Evolutionary conservation across 192 early-diverging fungal genomes (phyloP), one percentile per base, ranked within the genome.

Genomic region (Dispira simplex): DNA sequence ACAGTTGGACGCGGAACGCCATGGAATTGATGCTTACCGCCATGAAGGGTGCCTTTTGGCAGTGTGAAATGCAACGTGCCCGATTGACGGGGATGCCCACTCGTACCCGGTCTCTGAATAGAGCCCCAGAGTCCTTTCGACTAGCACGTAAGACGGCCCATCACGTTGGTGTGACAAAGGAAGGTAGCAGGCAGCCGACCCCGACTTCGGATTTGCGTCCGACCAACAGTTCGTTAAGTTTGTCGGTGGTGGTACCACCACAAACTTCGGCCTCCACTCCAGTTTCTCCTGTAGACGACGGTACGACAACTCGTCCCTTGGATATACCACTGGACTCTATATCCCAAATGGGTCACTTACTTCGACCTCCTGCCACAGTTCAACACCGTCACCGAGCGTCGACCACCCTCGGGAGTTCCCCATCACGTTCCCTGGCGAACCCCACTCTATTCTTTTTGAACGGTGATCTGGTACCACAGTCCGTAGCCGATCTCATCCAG

Each of bases 1-100:
- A 78, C 59, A 71, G 75, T 57, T 73, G 72, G 18, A 68, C 80
- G 14, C 78, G 79, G 59, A 80, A 74, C 55, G 66, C 73, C n/a
- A 72, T 82, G 11, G 82, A 84, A 70, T 78, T 82, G 70, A 76
- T 84, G 68, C 74, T 81, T 18, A 67, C 77, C 63, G 77, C 81
- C 21, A 70, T 73, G 11, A 81, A 75, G 63, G 82, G 82, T 46
- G 82, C 80, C 8, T 84, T 84, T 62, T 84, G 82, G 82, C 70
- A 74, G 21, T 81, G 75, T 73, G 82, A 82, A 32, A 20, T 60
- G 58, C 58, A 60, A 32, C 25, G 32, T 12, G 58, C 58, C 39
- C 58, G 58, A 14, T 18, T 60, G 39, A 44, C 26, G 16, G 58
- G 58, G 3, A 13, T 47, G 3, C 46, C 63, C n/a, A 63, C 46